Evolutionary conservation across 1,284 basidiomycete genomes (phyloP).

Genomic region (Heterobasidion annosum): DNA sequence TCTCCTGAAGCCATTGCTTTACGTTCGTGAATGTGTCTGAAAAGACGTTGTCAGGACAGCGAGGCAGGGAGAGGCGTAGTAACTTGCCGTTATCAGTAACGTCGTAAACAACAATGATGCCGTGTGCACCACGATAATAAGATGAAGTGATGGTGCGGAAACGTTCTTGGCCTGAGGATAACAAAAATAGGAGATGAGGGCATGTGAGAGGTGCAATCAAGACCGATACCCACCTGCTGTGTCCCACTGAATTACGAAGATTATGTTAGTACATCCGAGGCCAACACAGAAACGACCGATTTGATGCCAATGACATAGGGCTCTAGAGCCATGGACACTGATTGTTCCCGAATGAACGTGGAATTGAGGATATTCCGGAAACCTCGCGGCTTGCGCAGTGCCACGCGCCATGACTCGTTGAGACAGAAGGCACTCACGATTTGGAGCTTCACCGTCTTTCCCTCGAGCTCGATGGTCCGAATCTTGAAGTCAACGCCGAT

Average conservation of each 20-base stretch:
- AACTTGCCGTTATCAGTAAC: constrained; percentile 90
- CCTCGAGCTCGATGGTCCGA: constrained; percentile 98
- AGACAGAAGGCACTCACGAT: constrained; percentile 63
- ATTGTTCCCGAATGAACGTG: too few species aligned
- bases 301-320: not conserved
- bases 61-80: not conserved
- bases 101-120: constrained; percentile 99
- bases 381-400: not conserved
- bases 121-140: constrained; percentile 95
- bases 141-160: constrained; percentile 97
- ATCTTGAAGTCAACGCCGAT: constrained; percentile 99
- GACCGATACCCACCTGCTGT: constrained; percentile 62
- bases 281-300: not conserved
- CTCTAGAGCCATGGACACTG: too few species aligned
- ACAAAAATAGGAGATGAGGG: constrained; percentile 1
- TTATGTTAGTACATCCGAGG: constrained; percentile 2
- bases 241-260: constrained; percentile 66
- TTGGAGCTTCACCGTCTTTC: constrained; percentile 99
- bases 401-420: not conserved
- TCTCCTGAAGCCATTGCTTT: constrained; percentile 99
- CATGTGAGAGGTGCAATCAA: not conserved
- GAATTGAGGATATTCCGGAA: too few species aligned
- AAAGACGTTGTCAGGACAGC: constrained; percentile 6
- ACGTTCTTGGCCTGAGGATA: constrained; percentile 75
- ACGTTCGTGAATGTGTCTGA: constrained; percentile 96